Conservation (phyloP, 208 protist species). For the Phytomonas sp. region DNA sequence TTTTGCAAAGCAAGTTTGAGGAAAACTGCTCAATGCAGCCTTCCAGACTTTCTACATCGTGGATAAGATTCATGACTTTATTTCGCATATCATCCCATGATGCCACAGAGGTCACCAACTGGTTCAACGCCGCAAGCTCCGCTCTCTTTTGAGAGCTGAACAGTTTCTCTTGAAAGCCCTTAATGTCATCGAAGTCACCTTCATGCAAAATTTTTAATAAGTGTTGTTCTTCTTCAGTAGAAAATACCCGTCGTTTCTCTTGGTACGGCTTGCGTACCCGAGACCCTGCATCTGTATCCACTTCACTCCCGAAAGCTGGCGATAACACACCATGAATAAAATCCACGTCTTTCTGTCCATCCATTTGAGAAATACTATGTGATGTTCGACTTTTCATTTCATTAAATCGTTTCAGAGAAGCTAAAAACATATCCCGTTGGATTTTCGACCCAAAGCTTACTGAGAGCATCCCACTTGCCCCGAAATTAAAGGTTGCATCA, state of each 20-base stretch:
- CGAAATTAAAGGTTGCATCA: conserved; percentile 82
- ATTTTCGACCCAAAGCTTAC: conserved; percentile 84
- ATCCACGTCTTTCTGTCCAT: conserved; percentile 15
- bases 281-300: conserved; percentile 57
- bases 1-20: conserved; percentile 63
- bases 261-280: conserved; percentile 63
- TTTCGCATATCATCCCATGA: conserved; percentile 46
- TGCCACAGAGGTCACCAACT: conserved; percentile 37
- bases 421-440: conserved; percentile 85
- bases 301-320: conserved; percentile 43
- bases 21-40: conserved; percentile 70
- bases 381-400: conserved; percentile 13
- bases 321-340: conserved; percentile 54
- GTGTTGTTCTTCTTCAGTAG: conserved; percentile 61
- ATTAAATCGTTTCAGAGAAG: conserved; percentile 45
- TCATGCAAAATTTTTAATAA: conserved; percentile 50
- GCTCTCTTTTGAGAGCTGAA: conserved; percentile 58
- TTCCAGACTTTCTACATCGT: conserved; percentile 70
- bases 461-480: conserved; percentile 66
- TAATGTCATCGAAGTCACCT: conserved; percentile 68
- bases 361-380: not conserved
- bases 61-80: conserved; percentile 45
- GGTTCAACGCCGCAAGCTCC: conserved; percentile 64
- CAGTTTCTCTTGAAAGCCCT: conserved; percentile 54
- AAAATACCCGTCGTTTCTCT: conserved; percentile 55